Percentiles rank a stretch among this genome's conserved stretches.
phyloP scores from a whole-genome alignment of 2,329 filamentous ascomycete genomes.

The Colletotrichum tanaceti region DNA sequence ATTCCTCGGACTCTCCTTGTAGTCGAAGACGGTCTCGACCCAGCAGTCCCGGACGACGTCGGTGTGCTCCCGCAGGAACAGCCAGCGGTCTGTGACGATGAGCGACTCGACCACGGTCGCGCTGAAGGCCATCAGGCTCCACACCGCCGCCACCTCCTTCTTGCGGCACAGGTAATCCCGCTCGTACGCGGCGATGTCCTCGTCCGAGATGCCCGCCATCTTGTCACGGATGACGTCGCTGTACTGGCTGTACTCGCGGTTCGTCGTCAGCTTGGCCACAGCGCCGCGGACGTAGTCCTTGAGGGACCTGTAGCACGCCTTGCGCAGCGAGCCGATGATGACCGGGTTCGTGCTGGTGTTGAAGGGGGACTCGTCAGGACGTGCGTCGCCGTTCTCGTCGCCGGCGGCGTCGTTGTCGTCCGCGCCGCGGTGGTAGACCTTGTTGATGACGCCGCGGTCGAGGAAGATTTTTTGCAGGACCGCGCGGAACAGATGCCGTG shows the following conservation, averaged over 20 bases:
- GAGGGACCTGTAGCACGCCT: constrained; percentile 82
- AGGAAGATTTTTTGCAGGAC: constrained; percentile 92
- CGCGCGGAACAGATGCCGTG: constrained; percentile 90
- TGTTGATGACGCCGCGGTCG: constrained; percentile 80
- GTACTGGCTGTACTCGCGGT: constrained; percentile 67
- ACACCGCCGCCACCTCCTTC: constrained; percentile 86
- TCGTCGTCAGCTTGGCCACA: constrained; percentile 75
- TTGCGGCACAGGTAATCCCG: constrained; percentile 71
- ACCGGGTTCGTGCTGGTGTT: constrained; percentile 78
- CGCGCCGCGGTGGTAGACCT: constrained; percentile 58
- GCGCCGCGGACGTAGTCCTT: constrained; percentile 83
- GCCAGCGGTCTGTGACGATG: constrained; percentile 91
- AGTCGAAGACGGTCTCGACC: constrained; percentile 96
- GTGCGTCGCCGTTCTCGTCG: constrained; percentile 37
- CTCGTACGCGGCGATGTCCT: constrained; percentile 80
- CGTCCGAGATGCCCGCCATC: constrained; percentile 77
- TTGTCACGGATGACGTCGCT: constrained; percentile 72
- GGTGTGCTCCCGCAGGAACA: constrained; percentile 82
- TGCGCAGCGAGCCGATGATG: constrained; percentile 86
- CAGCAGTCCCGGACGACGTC: constrained; percentile 79
- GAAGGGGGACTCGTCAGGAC: constrained; percentile 54
- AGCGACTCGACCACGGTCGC: constrained; percentile 88
- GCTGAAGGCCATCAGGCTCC: constrained; percentile 97
- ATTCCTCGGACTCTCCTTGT: constrained; percentile 85
- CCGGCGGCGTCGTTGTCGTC: constrained; percentile 45